These are phyloP conservation scores for Saturnispora mendoncae DNA, from an alignment of 805 yeast genomes.

Conservation along the genomic window DNA sequence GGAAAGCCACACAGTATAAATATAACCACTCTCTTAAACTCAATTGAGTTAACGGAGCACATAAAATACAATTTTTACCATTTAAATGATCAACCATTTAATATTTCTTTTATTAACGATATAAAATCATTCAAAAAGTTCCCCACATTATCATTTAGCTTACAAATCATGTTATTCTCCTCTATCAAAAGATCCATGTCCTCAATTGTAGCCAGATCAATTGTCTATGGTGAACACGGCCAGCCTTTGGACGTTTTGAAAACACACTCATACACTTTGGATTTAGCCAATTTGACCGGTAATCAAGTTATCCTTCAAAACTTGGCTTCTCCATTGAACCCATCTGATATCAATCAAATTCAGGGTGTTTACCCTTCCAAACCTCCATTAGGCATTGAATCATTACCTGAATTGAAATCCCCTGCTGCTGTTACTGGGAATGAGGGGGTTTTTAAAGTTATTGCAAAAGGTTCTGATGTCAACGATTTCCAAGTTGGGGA, in stretches of 20 bases:
- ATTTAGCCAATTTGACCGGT: conserved; percentile 22
- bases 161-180: no score
- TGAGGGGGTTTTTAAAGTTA: conserved; percentile 84
- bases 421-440: conserved; percentile 87
- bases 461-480: conserved; percentile 56
- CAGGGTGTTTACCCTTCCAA: conserved; percentile 80
- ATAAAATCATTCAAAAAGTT: neutral
- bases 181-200: conserved; percentile 15
- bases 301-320: conserved; percentile 54
- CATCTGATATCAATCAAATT: conserved; percentile 79
- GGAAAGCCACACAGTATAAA: no score
- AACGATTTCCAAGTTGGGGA: conserved; percentile 54
- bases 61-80: no score
- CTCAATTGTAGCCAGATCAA: conserved; percentile 42
- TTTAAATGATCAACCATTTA: no score
- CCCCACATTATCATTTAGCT: neutral
- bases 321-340: conserved; percentile 80
- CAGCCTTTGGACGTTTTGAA: conserved; percentile 48
- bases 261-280: conserved; percentile 44
- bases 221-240: conserved; percentile 62
- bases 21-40: no score
- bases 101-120: no score
- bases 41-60: no score
- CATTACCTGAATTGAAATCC: conserved; percentile 41
- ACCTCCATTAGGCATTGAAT: conserved; percentile 46